phyloP scores from a whole-genome alignment of 148 eudicot species.

The Oxyria digyna region DNA sequence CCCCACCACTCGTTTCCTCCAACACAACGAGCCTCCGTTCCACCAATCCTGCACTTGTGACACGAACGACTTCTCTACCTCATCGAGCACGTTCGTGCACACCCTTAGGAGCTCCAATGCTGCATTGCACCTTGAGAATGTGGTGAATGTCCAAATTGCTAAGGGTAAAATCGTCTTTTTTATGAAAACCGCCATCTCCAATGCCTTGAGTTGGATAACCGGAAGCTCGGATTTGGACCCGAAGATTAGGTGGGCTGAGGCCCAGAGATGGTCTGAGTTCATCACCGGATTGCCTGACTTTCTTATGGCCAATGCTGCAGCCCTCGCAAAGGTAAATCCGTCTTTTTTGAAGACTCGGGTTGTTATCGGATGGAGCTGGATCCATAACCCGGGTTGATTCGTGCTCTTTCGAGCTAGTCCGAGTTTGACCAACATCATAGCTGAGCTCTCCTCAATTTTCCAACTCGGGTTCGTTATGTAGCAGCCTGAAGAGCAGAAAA shows the following conservation, averaged over 20 bases:
- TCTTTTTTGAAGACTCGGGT: slow-evolving; percentile 35
- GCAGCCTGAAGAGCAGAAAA: slow-evolving; percentile 37
- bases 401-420: slow-evolving; percentile 57
- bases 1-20: slow-evolving; percentile 44
- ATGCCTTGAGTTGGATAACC: slow-evolving; percentile 47
- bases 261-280: slow-evolving; percentile 72
- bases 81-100: slow-evolving; percentile 73
- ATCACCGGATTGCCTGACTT: slow-evolving; percentile 41
- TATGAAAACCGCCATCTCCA: slow-evolving; percentile 60
- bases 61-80: slow-evolving; percentile 76
- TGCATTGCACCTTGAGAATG: slow-evolving; percentile 68
- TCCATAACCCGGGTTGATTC: slow-evolving; percentile 43
- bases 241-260: slow-evolving; percentile 69
- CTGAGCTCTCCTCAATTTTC: slow-evolving; percentile 62
- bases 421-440: slow-evolving; percentile 50
- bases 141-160: slow-evolving; percentile 55
- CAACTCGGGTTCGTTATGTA: slow-evolving; percentile 31
- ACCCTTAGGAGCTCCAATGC: slow-evolving; percentile 68
- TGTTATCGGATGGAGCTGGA: slow-evolving; percentile 56
- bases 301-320: slow-evolving; percentile 47
- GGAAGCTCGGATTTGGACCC: slow-evolving; percentile 86
- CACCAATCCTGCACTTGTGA: slow-evolving; percentile 75
- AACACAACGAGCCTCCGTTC: slow-evolving; percentile 51
- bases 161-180: slow-evolving; percentile 67
- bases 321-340: slow-evolving; percentile 32